Conservation (phyloP, 768 basidiomycete species). For the Clavaria fumosa region DNA sequence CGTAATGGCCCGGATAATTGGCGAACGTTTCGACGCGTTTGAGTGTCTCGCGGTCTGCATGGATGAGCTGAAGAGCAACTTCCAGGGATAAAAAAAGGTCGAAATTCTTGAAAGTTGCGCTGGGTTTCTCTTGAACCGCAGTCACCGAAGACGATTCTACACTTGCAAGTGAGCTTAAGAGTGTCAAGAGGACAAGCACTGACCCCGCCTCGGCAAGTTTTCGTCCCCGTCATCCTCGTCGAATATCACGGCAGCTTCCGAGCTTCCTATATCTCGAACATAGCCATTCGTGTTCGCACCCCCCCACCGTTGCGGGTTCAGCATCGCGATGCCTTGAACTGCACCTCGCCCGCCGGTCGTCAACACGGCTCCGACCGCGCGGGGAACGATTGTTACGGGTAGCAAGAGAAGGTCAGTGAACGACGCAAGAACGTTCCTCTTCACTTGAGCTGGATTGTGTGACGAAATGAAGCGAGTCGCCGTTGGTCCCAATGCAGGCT, state of each 20-base stretch:
- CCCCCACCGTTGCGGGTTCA: constrained; percentile 80
- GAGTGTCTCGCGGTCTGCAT: constrained; percentile 78
- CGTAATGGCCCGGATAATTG: constrained; percentile 76
- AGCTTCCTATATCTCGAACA: too few relatives aligned
- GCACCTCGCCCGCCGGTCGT: constrained; percentile 63
- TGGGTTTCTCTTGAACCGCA: too few relatives aligned
- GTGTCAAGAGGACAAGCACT: too few relatives aligned
- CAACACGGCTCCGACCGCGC: constrained; percentile 50
- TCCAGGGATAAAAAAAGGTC: constrained; percentile 89
- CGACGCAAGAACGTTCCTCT: constrained; percentile 82
- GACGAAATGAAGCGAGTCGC: constrained; percentile 55
- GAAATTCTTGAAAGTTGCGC: constrained; percentile 27
- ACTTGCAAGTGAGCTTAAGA: too few relatives aligned
- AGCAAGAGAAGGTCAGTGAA: constrained; percentile 82
- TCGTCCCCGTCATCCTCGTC: constrained; percentile 22
- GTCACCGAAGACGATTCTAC: too few relatives aligned
- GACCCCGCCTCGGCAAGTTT: too few relatives aligned
- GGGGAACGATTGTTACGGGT: constrained; percentile 93
- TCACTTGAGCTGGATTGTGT: constrained; percentile 80
- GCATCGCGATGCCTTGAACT: constrained; percentile 74
- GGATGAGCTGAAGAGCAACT: constrained; percentile 80
- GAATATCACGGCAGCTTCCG: too few relatives aligned
- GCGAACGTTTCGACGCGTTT: constrained; percentile 88
- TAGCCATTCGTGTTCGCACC: constrained; percentile 24
- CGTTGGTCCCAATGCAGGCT: constrained; percentile 11